Evolutionary conservation across 2,329 filamentous ascomycete genomes (phyloP), one percentile per base, ranked within the genome.

Genomic region (Cadophora sp.): DNA sequence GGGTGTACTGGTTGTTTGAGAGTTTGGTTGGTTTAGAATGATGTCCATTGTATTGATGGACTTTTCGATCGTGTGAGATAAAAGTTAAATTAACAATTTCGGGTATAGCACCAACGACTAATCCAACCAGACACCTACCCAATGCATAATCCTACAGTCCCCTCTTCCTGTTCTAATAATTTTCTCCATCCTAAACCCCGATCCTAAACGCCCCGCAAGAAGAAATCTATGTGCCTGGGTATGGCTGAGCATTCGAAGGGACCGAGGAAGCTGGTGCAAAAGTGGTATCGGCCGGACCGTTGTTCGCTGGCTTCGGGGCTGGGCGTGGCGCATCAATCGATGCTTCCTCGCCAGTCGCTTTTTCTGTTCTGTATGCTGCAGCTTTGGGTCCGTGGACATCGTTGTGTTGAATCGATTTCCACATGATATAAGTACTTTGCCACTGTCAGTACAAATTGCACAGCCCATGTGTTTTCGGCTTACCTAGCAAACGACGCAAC

Each of bases 401-500:
- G 48, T 80, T 74, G 39, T 80, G 78, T 0, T 72, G 68, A 20
- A 79, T 73, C 0, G 76, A 80, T 62, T 71, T 74, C 66, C 76
- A 79, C 59, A 80, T 75, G 24, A 80, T 74, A 67, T 75, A 77
- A 27, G 75, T 72, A 66, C 78, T 79, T 33, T 13, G n/a, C 63
- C 13, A 43, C 43, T 51, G 27, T 50, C 20, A 53, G 33, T n/a
- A 18, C 14, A 6, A 24, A 6, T 2, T 51, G 13, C 20, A 33
- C 20, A 8, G 36, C 7, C n/a, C n/a, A 30, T 27, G 20, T 13
- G 36, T n/a, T n/a, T 64, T 20, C 18, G 27, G 71, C 75, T 65
- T 69, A 83, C 81, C 81, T 83, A 6, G 80, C 79, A 64, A 84
- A 78, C 0, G 84, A 83, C 18, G 78, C 80, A 1, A 85, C 66